Evolutionary conservation across 1,284 basidiomycete species (phyloP), one percentile per base, ranked within the genome.

Genomic region (Phylloboletellus chloephorus): DNA sequence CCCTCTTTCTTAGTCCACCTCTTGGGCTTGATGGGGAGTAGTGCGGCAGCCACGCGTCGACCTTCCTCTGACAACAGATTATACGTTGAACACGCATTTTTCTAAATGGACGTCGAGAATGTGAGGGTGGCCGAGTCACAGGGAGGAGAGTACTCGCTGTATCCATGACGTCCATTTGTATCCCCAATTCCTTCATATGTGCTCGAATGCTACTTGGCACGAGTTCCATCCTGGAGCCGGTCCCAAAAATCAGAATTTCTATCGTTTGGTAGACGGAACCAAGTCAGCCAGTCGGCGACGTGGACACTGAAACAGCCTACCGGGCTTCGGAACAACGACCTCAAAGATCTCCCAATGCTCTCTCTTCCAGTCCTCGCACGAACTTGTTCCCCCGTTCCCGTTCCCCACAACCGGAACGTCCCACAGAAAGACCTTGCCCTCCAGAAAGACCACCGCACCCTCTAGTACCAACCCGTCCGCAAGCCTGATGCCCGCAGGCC

Each of bases 31-130:
- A 60, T 33, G 9, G 92, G 92, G 30, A 95, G 70, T 11, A 97
- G 64, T 2, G 93, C 93, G 8, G 90, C 93, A 19, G 90, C 88
- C 10, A 98, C 89, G 13, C 83, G 82, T 40, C 94, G 71, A 1
- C 92, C 94, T 66, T 98, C 94, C 64, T 98, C 95, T 0, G 84
- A 67, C 28, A 98, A 74, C 23, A 98, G 66, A 63, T 98, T 98
- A 65, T 91, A 98, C 0, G 94, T 96, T 23, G 91, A 86, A 56
- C 90, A 92, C 9, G 94, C 94, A 58, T 95, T 95, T 40, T 54
- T 60, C 58, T 60, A 21, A 11, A 31, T 5, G n/a, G 8, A 5
- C 17, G 3, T 4, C 3, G 12, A 11, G 13, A 25, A 21, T 12
- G 10, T 20, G 7, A 15, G 4, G 3, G 2, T 39, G 16, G 50